Conservation (phyloP, 2,329 filamentous ascomycete species). For the Epichloe hybrida region DNA sequence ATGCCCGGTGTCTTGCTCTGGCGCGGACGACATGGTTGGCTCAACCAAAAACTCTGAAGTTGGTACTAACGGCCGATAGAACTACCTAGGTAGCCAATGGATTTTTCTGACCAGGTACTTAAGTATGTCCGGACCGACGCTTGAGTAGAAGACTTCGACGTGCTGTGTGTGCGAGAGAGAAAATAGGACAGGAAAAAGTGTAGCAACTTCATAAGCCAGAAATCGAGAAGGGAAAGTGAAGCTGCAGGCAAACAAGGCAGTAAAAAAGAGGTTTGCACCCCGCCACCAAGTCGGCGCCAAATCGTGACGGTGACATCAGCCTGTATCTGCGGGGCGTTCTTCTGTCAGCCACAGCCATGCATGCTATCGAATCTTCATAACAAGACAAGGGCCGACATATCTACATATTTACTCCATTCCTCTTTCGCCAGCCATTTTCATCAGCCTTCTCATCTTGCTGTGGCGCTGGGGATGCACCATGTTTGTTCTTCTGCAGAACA, state of each 20-base stretch:
- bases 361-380: too few species aligned
- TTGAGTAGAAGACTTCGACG: not conserved
- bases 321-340: not conserved
- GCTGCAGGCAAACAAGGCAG: not conserved
- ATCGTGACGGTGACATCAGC: constrained; percentile 2
- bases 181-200: not conserved
- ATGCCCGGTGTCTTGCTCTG: constrained; percentile 23
- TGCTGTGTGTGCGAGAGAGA: not conserved
- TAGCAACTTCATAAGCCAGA: not conserved
- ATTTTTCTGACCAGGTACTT: not conserved
- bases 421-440: too few species aligned
- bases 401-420: too few species aligned
- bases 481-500: too few species aligned
- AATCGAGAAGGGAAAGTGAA: too few species aligned
- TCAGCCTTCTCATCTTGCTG: too few species aligned
- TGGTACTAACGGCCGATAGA: not conserved
- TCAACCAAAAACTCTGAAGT: not conserved
- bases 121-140: not conserved
- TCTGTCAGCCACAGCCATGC: not conserved
- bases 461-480: too few species aligned
- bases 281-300: not conserved
- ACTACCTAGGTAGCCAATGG: not conserved
- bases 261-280: not conserved
- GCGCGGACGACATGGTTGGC: constrained; percentile 14
- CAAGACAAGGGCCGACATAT: too few species aligned